Percentiles rank a stretch among this genome's conserved stretches.
Conservation (phyloP, 768 basidiomycete species). For the Heimioporus sp. region DNA sequence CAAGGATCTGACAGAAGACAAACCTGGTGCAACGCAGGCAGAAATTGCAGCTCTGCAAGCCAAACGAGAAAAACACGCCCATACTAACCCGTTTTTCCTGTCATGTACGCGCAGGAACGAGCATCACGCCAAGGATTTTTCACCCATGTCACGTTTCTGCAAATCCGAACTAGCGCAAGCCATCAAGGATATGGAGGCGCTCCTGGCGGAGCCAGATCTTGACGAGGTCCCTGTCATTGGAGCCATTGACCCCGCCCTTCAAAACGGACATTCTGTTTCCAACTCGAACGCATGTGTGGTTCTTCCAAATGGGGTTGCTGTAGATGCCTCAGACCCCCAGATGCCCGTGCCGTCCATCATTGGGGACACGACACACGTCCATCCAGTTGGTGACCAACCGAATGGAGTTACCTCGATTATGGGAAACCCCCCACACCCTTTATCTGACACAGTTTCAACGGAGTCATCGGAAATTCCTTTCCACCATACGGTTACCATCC, state of each 20-base stretch:
- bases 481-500: constrained; percentile 45
- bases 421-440: constrained; percentile 5
- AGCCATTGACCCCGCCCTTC: constrained; percentile 30
- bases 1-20: constrained; percentile 56
- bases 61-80: constrained; percentile 57
- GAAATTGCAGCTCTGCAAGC: constrained; percentile 50
- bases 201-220: constrained; percentile 38
- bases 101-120: constrained; percentile 70
- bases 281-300: neutral
- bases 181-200: constrained; percentile 65
- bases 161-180: constrained; percentile 59
- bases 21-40: constrained; percentile 43
- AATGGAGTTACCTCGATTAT: constrained; percentile 5
- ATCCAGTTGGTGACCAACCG: constrained; percentile 1
- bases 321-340: constrained; percentile 6
- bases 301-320: constrained; percentile 11
- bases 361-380: constrained; percentile 8
- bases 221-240: constrained; percentile 23
- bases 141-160: constrained; percentile 78
- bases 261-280: constrained; percentile 11
- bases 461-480: constrained; percentile 40
- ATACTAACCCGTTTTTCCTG: constrained; percentile 71
- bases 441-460: constrained; percentile 1
- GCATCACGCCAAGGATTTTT: constrained; percentile 65
- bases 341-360: neutral